These are phyloP conservation scores for Gyrodon lividus DNA, from an alignment of 768 basidiomycete genomes.

Conservation along the genomic window DNA sequence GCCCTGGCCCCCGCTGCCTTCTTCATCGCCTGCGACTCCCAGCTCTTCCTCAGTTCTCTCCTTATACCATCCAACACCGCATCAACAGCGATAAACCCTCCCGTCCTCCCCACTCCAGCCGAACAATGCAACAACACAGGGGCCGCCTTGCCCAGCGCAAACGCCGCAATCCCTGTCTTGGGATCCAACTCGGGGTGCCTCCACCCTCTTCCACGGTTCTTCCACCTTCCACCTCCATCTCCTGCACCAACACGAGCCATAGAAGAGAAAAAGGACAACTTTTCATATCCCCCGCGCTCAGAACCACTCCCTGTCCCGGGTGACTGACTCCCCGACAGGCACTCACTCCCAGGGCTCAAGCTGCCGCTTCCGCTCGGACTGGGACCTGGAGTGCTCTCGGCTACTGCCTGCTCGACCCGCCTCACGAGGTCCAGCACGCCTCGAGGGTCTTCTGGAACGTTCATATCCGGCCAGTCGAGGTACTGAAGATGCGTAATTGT, in stretches of 20 bases:
- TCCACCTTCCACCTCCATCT: not conserved
- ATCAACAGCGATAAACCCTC: constrained; percentile 89
- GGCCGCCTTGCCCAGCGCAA: constrained; percentile 43
- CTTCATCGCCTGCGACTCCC: constrained; percentile 20
- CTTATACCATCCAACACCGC: constrained; percentile 76
- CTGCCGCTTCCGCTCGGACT: constrained; percentile 23
- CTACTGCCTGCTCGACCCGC: constrained; percentile 49
- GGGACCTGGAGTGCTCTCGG: constrained; percentile 30
- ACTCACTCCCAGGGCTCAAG: constrained; percentile 19
- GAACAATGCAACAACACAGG: constrained; percentile 87
- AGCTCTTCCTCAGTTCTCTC: constrained; percentile 48
- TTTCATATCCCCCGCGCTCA: constrained; percentile 4
- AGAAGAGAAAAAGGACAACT: constrained; percentile 16
- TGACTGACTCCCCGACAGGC: constrained; percentile 16
- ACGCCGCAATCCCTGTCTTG: constrained; percentile 54
- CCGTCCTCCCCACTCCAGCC: constrained; percentile 93
- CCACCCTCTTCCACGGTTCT: constrained; percentile 23
- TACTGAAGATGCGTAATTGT: constrained; percentile 87
- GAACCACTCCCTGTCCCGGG: constrained; percentile 7
- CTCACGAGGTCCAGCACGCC: constrained; percentile 73
- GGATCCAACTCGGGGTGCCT: constrained; percentile 46
- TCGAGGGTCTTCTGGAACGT: constrained; percentile 82
- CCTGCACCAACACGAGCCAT: constrained; percentile 4
- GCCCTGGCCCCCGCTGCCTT: not conserved
- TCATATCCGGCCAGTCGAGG: constrained; percentile 95